Conservation (phyloP, 73 alveolate genomes). For the Stentor roeselii region DNA sequence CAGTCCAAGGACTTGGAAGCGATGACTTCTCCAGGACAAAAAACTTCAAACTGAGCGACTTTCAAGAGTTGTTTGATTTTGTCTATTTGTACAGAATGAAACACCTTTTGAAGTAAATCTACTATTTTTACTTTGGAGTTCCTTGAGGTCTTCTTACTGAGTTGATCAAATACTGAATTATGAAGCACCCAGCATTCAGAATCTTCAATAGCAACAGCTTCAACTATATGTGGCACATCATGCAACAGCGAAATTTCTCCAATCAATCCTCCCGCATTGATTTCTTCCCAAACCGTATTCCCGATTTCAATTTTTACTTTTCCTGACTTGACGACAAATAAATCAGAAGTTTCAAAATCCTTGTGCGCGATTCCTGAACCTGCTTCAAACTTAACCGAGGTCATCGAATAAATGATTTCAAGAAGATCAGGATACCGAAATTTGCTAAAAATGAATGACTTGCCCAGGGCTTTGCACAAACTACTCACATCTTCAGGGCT, state of each 20-base stretch:
- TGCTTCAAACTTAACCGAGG: not conserved
- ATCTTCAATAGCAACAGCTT: not conserved
- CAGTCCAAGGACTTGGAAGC: not conserved
- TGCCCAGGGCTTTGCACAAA: not conserved
- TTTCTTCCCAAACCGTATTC: no score
- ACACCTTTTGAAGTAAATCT: not conserved
- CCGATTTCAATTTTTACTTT: not conserved
- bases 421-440: not conserved
- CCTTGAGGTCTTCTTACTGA: no score
- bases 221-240: not conserved
- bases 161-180: not conserved
- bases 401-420: not conserved
- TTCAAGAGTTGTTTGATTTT: not conserved
- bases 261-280: not conserved
- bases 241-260: not conserved
- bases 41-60: not conserved
- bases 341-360: not conserved
- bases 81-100: not conserved
- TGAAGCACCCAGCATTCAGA: not conserved
- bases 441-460: not conserved
- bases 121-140: not conserved
- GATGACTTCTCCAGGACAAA: not conserved
- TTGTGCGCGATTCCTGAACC: not conserved
- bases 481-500: not conserved
- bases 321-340: not conserved